A percentile compares a stretch with the other conserved stretches of the same genome.
Conservation (phyloP, 768 basidiomycete species). For the Ramaria rubella region DNA sequence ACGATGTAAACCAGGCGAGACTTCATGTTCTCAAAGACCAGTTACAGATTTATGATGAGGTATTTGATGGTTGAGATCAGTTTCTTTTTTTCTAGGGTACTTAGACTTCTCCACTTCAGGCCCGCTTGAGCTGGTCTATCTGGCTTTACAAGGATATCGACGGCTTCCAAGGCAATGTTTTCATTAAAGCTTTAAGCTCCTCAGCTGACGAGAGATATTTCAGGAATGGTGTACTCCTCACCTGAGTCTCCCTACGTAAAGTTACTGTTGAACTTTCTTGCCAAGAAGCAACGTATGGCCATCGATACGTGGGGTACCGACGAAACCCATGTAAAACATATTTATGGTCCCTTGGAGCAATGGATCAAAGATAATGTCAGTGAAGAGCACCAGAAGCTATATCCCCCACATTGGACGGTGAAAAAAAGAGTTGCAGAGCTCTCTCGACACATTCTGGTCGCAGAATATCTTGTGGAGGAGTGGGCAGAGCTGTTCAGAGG, state of each 20-base stretch:
- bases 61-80: constrained; percentile 18
- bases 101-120: constrained; percentile 29
- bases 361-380: constrained; percentile 49
- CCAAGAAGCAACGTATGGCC: constrained; percentile 72
- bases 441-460: constrained; percentile 59
- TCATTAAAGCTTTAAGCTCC: not conserved
- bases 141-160: constrained; percentile 86
- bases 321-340: constrained; percentile 42
- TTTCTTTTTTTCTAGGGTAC: not conserved
- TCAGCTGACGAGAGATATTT: constrained; percentile 33
- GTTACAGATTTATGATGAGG: constrained; percentile 61
- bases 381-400: constrained; percentile 43
- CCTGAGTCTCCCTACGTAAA: constrained; percentile 64
- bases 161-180: constrained; percentile 19
- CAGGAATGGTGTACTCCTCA: constrained; percentile 76
- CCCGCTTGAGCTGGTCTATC: constrained; percentile 71
- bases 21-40: constrained; percentile 70
- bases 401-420: constrained; percentile 66
- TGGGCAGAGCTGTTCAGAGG: constrained; percentile 68
- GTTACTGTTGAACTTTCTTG: constrained; percentile 60
- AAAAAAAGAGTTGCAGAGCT: constrained; percentile 48
- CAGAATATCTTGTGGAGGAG: constrained; percentile 65
- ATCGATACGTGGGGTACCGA: constrained; percentile 77
- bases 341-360: constrained; percentile 61
- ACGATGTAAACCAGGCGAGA: constrained; percentile 57